phyloP scores from a whole-genome alignment of 768 basidiomycete species.

The Harrya chromipes region DNA sequence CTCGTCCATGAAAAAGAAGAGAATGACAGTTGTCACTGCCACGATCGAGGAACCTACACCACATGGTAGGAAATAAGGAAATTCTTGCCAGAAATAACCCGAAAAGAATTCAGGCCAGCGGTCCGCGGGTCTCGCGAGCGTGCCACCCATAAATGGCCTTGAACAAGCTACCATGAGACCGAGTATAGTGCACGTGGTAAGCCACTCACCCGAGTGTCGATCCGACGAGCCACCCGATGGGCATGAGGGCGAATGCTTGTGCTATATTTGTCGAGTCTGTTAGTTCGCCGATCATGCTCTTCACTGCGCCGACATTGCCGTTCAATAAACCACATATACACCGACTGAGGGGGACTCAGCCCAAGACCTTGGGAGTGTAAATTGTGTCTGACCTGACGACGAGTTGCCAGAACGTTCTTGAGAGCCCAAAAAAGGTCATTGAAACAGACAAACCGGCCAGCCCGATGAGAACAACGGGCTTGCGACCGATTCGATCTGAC shows the following conservation, averaged over 20 bases:
- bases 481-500: constrained; percentile 69
- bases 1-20: constrained; percentile 53
- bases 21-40: constrained; percentile 40
- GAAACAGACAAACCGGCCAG: constrained; percentile 59
- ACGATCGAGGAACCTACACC: constrained; percentile 54
- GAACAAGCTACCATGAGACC: not conserved
- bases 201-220: constrained; percentile 33
- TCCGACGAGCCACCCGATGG: constrained; percentile 29
- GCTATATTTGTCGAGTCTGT: constrained; percentile 44
- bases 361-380: too few species aligned
- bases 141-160: constrained; percentile 48
- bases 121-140: constrained; percentile 51
- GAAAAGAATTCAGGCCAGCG: constrained; percentile 48
- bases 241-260: constrained; percentile 27
- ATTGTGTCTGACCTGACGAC: constrained; percentile 36
- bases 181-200: not conserved
- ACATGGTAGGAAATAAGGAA: constrained; percentile 66
- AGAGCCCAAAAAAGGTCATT: constrained; percentile 71
- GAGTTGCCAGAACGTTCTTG: constrained; percentile 61
- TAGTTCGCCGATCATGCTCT: constrained; percentile 64
- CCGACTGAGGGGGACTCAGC: constrained; percentile 17
- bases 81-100: constrained; percentile 44
- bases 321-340: constrained; percentile 32
- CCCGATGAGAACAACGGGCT: constrained; percentile 67
- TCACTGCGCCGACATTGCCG: constrained; percentile 43